Base-by-base conservation (phyloP, 768 basidiomycete genomes). In the Trametes sanguinea region DNA sequence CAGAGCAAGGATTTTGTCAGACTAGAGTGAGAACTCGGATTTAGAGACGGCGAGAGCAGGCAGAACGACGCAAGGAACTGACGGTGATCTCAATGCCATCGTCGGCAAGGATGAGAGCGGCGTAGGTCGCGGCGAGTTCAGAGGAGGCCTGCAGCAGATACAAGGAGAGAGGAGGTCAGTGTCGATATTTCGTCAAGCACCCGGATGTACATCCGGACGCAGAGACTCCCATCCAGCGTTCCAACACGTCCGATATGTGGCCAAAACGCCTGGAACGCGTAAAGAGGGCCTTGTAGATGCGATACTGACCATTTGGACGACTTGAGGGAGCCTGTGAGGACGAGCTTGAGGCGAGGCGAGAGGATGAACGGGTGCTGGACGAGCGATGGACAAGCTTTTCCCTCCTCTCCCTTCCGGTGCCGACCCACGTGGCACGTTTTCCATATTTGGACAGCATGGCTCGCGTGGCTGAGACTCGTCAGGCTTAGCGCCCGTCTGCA, bases 101-200 rank as follows among this genome's bases (percentile, higher is more conserved):
- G 80, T 98, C 97, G 69, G 95, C 95, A 74, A 98, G 94, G 80
- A 98, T 98, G 73, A 99, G 90, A 69, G 94, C 92, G 73, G 96
- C 95, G 81, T 98, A 98, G 69, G 95, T 91, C 65, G 95, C 82
- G 69, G 95, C 94, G 74, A 96, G 91, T 75, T 98, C 96, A 56
- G 74, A 62, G 72, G 83, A 77, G 73, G 83, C 81, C 83, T 83
- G 64, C 48, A 65, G 43, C 43, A 55, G 32, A 56, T 14, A 16
- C 16, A 43, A 22, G 27, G 4, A 32, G 29, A 33, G 8, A 33
- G 42, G 22, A 30, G 17, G 51, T 59, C 57, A 59, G 57, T 33
- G 14, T 29, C 30, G 45, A 45, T 35, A 46, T 46, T 51, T 56
- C 4, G 39, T 22, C 48, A 30, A 54, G 53, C 10, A 40, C 6